Evolutionary conservation across 202 grass and related monocot genomes (phyloP), one percentile per base, ranked within the genome.

Genomic region (Brachypodium distachyon): DNA sequence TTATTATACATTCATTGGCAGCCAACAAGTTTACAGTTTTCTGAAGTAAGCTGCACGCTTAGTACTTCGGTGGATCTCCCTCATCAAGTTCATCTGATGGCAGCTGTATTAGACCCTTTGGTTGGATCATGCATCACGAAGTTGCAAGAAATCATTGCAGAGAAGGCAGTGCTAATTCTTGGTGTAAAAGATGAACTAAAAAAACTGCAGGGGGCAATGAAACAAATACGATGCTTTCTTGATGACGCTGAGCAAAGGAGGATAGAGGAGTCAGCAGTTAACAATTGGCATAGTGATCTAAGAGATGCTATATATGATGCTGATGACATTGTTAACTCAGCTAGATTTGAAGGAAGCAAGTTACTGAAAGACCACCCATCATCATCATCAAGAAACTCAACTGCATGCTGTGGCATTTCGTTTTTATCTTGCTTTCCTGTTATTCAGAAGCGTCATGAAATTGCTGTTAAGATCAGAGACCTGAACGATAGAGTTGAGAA

Each of bases 291-390:
- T 42, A 37, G 49, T 57, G 31, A 78, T 29, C 22, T 89, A 5
- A 65, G 32, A 43, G 65, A 85, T 38, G 61, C 61, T 17, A 76
- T 88, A 76, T 67, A 84, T 19, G 86, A 88, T 0, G 76, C 81
- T n/a, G n/a, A n/a, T n/a, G n/a, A n/a, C n/a, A n/a, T n/a, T n/a
- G n/a, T n/a, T n/a, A n/a, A n/a, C n/a, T n/a, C 75, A 29, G 83
- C 70, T 32, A 64, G 33, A 41, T 76, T 16, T 1, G 18, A 75
- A 44, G 68, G 61, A 28, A 61, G 64, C 49, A 62, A 88, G 12
- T 60, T 73, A 13, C 43, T 73, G 14, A 8, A 50, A 4, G 44
- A 67, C 9, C 47, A 31, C 9, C 5, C 85, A 3, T 42, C 13
- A 2, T n/a, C n/a, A n/a, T 47, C n/a, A n/a, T n/a, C 33, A 14